phyloP scores from a whole-genome alignment of 1,284 basidiomycete genomes.

The Phellopilus nigrolimitatus region DNA sequence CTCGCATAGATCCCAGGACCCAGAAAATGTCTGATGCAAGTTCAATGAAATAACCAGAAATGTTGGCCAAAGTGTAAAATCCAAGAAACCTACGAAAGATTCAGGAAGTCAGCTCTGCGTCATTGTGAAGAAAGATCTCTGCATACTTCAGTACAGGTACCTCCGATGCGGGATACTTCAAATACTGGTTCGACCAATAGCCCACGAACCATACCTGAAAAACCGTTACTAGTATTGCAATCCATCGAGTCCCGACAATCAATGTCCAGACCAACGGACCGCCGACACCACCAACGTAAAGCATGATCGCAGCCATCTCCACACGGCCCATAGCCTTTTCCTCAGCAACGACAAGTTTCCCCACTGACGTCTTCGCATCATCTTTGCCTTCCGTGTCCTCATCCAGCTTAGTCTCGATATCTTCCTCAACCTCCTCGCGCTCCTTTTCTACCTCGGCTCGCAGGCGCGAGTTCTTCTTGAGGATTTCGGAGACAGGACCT shows the following conservation, averaged over 20 bases:
- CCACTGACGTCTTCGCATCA: constrained; percentile 21
- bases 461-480: constrained; percentile 26
- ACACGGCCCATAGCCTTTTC: constrained; percentile 40
- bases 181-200: constrained; percentile 36
- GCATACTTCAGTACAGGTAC: constrained; percentile 39
- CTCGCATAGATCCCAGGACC: constrained; percentile 1
- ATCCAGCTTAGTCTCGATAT: constrained; percentile 19
- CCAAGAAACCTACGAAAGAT: constrained; percentile 22
- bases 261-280: constrained; percentile 18
- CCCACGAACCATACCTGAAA: constrained; percentile 35
- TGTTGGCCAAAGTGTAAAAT: constrained; percentile 30
- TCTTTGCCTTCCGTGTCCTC: constrained; percentile 1
- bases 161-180: constrained; percentile 27
- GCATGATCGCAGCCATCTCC: constrained; percentile 25
- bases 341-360: constrained; percentile 37
- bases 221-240: background rate
- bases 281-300: constrained; percentile 18
- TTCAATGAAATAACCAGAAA: constrained; percentile 13
- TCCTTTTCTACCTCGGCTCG: constrained; percentile 22
- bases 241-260: background rate
- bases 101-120: constrained; percentile 5
- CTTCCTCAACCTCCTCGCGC: constrained; percentile 8
- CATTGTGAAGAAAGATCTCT: constrained; percentile 24
- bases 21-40: background rate
- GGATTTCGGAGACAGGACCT: constrained; percentile 22